A percentile compares a stretch with the other conserved stretches of the same genome.
Conservation (phyloP, 169 alveolate genomes). For the Plasmodium inui region DNA sequence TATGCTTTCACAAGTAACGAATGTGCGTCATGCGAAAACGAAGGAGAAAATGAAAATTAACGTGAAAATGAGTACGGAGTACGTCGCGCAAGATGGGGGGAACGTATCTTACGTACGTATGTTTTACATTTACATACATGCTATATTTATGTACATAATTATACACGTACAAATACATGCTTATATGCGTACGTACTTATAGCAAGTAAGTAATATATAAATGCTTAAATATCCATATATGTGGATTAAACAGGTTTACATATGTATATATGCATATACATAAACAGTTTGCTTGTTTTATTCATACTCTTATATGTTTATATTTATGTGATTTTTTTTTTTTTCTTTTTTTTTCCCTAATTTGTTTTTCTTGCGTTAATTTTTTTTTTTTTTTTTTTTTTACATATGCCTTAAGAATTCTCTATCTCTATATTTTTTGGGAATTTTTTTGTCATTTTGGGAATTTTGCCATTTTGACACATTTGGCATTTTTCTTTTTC, state of each 20-base stretch:
- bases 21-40: not conserved
- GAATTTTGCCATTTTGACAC: not conserved
- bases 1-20: not conserved
- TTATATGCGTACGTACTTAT: not conserved
- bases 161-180: not conserved
- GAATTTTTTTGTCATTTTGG: not conserved
- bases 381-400: too few relatives aligned
- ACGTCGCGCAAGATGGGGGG: not conserved
- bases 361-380: too few relatives aligned
- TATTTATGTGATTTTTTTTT: not conserved
- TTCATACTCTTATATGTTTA: not conserved
- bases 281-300: not conserved
- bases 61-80: not conserved
- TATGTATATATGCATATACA: not conserved
- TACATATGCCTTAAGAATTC: not conserved
- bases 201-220: not conserved
- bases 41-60: not conserved
- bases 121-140: not conserved
- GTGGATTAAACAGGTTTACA: not conserved
- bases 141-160: constrained; percentile 5
- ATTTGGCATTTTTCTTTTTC: not conserved
- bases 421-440: not conserved
- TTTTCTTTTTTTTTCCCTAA: not conserved
- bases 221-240: not conserved
- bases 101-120: constrained; percentile 10